Base-by-base conservation (phyloP, 768 basidiomycete species). In the Leucosporidium yakuticum region DNA sequence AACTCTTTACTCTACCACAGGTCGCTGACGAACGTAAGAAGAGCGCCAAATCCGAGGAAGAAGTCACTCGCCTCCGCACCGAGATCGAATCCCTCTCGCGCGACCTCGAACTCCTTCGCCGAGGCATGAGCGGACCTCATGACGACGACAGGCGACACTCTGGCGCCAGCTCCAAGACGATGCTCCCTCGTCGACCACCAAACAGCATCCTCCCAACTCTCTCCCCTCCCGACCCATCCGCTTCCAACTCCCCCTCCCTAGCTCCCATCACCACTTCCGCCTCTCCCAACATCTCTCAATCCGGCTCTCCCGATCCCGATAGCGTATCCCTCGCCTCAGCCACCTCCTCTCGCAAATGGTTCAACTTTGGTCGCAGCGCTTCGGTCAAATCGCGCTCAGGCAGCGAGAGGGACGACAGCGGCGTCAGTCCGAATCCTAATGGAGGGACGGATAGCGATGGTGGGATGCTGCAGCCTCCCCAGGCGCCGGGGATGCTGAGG, bases 1-100 rank as follows among this genome's bases (percentile, higher is more conserved):
- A 14, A 2, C 17, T 20, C 15, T 19, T 9, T 4, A 23, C 36
- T n/a, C 11, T 31, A 15, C 7, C 0, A 15, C 56, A 70, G 69
- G 70, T 71, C 36, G 70, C 67, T 1, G 67, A 68, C 27, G 70
- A 71, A 32, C 49, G 70, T 5, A 34, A 49, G 27, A 61, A 57
- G 17, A 50, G 67, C 23, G 70, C 70, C 0, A 29, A 36, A 15
- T 48, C 70, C 9, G 70, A 71, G 25, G 62, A 65, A 9, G 54
- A 71, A 27, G 51, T 71, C 6, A 48, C n/a, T 11, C 32, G 39
- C 2, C 48, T 70, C 2, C 65, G 60, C 12, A 20, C 12, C 34
- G 54, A 70, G 20, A 25, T 67, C 47, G 60, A 61, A 23, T n/a
- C 59, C 49, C 65, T 70, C 47, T 48, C 51, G 4, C 8, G 4